These are phyloP conservation scores for Salix udensis DNA, from an alignment of 345 rosid species.

Conservation along the genomic window DNA sequence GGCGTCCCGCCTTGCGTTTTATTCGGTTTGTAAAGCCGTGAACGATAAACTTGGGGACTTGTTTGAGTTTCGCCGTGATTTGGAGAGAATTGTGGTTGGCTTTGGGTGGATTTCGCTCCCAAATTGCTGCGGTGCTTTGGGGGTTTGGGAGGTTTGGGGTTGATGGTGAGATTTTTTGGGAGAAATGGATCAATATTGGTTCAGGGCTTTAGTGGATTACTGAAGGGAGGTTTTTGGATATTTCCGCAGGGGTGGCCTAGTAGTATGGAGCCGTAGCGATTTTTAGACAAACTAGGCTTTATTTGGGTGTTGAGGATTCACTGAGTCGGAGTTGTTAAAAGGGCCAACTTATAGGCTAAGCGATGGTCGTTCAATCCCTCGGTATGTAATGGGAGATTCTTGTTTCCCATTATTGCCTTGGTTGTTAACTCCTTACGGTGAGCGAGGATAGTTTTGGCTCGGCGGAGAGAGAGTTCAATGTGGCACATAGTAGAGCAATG, in stretches of 20 bases:
- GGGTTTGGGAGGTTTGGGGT: conserved; percentile 52
- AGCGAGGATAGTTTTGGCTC: conserved; percentile 47
- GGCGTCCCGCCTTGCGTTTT: conserved; percentile 58
- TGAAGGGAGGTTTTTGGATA: conserved; percentile 58
- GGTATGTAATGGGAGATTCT: conserved; percentile 58
- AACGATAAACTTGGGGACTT: conserved; percentile 41
- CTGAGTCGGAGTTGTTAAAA: conserved; percentile 43
- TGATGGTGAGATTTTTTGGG: conserved; percentile 46
- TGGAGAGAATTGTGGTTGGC: conserved; percentile 44
- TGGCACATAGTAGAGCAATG: conserved; percentile 44
- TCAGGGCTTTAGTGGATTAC: conserved; percentile 79
- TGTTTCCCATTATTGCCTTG: conserved; percentile 66
- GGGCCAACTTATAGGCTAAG: conserved; percentile 41
- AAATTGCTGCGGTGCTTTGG: conserved; percentile 73
- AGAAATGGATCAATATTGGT: conserved; percentile 46
- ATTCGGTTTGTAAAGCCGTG: conserved; percentile 51
- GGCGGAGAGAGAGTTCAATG: conserved; percentile 47
- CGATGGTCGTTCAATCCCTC: conserved; percentile 49
- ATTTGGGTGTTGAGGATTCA: conserved; percentile 36
- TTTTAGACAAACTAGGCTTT: conserved; percentile 48
- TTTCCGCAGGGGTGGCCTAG: conserved; percentile 86
- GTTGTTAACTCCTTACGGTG: conserved; percentile 70
- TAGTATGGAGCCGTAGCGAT: conserved; percentile 47
- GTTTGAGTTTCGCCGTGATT: conserved; percentile 34
- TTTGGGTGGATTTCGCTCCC: conserved; percentile 55